phyloP scores from a whole-genome alignment of 352 stramenopile genomes.

The Pythium pyrilobum region DNA sequence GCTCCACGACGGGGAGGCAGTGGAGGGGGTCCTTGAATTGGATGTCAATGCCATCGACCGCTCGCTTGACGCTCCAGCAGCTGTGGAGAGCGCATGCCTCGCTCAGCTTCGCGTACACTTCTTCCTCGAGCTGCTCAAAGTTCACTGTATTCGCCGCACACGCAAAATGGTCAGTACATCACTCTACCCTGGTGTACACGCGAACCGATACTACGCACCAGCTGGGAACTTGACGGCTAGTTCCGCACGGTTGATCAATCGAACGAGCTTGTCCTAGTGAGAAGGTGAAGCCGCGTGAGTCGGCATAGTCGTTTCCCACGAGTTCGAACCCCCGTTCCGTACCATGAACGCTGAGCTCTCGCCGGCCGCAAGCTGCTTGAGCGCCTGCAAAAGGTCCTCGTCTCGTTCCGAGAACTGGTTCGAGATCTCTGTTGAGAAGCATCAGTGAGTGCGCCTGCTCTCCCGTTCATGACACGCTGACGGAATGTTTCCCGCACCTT shows the following conservation, averaged over 20 bases:
- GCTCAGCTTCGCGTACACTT: conserved; percentile 64
- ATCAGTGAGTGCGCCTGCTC: neutral
- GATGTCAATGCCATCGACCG: conserved; percentile 73
- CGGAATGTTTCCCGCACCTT: conserved; percentile 23
- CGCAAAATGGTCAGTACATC: neutral
- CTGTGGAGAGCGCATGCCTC: conserved; percentile 60
- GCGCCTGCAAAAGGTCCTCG: conserved; percentile 61
- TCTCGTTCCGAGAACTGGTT: conserved; percentile 84
- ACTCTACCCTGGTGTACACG: neutral
- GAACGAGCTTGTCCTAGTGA: conserved; percentile 69
- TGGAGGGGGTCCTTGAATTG: conserved; percentile 74
- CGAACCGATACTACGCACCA: conserved; percentile 22
- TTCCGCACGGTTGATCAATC: conserved; percentile 81
- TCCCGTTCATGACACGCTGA: neutral
- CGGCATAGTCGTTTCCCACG: neutral
- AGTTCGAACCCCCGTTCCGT: neutral
- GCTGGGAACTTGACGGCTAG: conserved; percentile 71
- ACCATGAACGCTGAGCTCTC: conserved; percentile 77
- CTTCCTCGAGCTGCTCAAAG: conserved; percentile 81
- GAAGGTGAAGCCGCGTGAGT: too few species aligned
- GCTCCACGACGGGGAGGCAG: conserved; percentile 63
- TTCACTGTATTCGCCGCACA: conserved; percentile 45
- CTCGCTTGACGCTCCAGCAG: conserved; percentile 65
- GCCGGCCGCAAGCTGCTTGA: conserved; percentile 66
- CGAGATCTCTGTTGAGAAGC: conserved; percentile 41